Conservation (phyloP, 2,329 filamentous ascomycete species). For the Trichoderma sp. region DNA sequence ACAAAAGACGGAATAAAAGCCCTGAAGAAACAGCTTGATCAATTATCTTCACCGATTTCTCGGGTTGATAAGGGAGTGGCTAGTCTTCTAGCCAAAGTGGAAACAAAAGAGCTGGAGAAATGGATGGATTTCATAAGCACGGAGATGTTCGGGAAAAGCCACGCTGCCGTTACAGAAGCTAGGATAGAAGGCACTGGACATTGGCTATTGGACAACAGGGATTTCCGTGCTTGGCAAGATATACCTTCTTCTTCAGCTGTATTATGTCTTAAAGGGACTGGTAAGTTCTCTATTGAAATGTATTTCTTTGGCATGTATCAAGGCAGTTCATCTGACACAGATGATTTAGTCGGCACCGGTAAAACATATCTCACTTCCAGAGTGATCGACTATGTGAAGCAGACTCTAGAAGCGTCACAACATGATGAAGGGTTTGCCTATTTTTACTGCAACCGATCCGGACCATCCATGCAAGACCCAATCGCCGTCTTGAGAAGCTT, state of each 20-base stretch:
- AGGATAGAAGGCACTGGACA: not conserved
- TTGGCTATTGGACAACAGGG: not conserved
- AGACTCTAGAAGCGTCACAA: not conserved
- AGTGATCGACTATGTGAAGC: not conserved
- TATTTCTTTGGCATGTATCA: not conserved
- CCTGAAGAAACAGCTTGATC: not conserved
- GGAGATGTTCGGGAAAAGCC: not conserved
- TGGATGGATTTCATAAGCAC: not conserved
- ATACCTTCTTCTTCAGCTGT: not conserved
- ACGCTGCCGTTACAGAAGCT: not conserved
- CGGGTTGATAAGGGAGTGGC: not conserved
- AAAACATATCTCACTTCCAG: conserved; percentile 16
- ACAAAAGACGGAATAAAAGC: not conserved
- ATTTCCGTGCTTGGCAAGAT: not conserved
- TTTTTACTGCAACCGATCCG: conserved; percentile 23
- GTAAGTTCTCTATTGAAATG: not conserved
- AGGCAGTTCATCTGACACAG: not conserved
- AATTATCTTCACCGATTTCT: not conserved
- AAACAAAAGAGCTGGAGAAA: not conserved
- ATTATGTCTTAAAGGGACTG: conserved; percentile 6
- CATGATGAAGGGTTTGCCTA: conserved; percentile 20
- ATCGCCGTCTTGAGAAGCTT: conserved; percentile 19
- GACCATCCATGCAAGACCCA: conserved; percentile 16
- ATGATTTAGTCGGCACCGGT: not conserved
- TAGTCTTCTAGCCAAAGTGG: not conserved